These are phyloP conservation scores for Eucalyptus pumila DNA, from an alignment of 345 rosid genomes.

Conservation along the genomic window DNA sequence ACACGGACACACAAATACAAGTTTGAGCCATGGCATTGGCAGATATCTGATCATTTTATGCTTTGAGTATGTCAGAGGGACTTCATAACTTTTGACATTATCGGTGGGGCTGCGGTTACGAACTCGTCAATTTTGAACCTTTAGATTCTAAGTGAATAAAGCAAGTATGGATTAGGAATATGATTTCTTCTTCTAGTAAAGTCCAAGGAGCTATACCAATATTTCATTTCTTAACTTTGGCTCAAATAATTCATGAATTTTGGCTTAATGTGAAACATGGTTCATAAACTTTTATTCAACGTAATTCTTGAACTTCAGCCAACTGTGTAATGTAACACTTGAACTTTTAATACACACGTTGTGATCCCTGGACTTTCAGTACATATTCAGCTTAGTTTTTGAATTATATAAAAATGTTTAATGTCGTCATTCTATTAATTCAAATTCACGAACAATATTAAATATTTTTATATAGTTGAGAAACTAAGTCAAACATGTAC, in stretches of 20 bases:
- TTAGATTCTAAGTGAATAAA: accelerated
- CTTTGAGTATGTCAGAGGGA: background rate
- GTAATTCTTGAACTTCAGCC: no score
- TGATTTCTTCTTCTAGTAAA: background rate
- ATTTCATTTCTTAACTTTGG: background rate
- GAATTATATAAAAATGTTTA: no score
- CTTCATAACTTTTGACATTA: background rate
- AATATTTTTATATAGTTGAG: background rate
- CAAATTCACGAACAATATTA: background rate
- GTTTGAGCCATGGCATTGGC: background rate
- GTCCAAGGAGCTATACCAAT: background rate
- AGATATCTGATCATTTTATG: background rate
- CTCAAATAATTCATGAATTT: background rate
- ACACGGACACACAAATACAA: background rate
- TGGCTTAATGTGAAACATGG: accelerated
- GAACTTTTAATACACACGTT: background rate
- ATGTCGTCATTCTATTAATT: no score
- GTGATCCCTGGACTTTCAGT: accelerated
- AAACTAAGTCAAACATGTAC: background rate
- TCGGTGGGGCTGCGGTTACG: accelerated
- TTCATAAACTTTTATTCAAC: no score
- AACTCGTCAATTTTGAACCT: background rate
- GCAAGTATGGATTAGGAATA: background rate
- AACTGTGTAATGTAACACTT: accelerated
- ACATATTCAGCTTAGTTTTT: no score